Evolutionary conservation across 2,329 filamentous ascomycete genomes (phyloP), one percentile per base, ranked within the genome.

Genomic region (Basipetospora chlamydospora): DNA sequence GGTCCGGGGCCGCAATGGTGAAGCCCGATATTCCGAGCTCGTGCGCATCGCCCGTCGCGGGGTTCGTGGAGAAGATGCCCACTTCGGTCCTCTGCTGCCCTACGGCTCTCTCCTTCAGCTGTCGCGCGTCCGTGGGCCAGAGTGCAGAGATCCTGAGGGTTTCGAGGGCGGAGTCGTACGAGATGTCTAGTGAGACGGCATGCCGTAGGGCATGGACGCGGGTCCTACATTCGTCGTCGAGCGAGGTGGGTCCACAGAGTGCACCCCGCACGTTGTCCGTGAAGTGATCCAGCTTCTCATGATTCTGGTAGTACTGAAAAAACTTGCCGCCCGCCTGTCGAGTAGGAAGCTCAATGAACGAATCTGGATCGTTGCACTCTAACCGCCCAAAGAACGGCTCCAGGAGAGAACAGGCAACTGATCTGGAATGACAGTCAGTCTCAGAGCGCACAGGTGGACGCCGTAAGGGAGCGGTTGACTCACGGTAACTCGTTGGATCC

Each of bases 1-100:
- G 72, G 16, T 84, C 83, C 0, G 95, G 59, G 3, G 92, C 80
- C 1, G 77, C 79, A 35, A 95, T 60, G 38, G 86, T 70, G 3
- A 37, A 17, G 9, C 88, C 88, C 5, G 78, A 77, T 26, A 94
- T 66, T 26, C 79, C 80, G 10, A 94, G 58, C 44, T 94, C 83
- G 52, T 87, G 73, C 0, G 72, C 60, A 40, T 84, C 75, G 11
- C 72, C 62, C 17, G 60, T 63, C 5, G 62, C 56, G 11, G 77
- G 67, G 4, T 62, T 60, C 44, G 86, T 77, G 5, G 73, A 73
- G 39, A 96, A 60, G 28, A 95, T 68, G 12, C 88, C 88, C 15
- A 95, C 73, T 53, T 96, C 88, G 5, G 85, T 69, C 33, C 79
- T 71, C 33, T 74, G 64, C 2, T 58, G 50, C 1, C 55, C 47